Evolutionary conservation across 495 filamentous ascomycete genomes (phyloP).

Genomic region (Hypoxylon intermedium): DNA sequence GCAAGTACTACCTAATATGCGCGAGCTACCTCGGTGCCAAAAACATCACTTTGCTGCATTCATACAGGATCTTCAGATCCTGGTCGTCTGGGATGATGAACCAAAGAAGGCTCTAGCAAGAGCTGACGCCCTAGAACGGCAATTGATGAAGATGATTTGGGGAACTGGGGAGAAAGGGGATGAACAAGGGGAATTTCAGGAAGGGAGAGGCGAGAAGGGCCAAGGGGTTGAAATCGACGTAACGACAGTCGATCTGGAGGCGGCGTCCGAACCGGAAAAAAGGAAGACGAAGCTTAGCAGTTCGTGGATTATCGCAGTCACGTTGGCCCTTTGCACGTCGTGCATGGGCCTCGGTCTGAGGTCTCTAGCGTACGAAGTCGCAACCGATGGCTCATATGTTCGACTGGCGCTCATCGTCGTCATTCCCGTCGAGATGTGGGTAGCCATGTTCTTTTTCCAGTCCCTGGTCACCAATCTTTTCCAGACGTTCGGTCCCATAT

Average conservation of each 20-base stretch:
- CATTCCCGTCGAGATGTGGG: slow-evolving; percentile 61
- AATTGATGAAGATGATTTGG: slow-evolving; percentile 65
- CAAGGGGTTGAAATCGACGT: slow-evolving; percentile 44
- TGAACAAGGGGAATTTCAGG: slow-evolving; percentile 51
- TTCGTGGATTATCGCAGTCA: slow-evolving; percentile 56
- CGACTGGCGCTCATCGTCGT: slow-evolving; percentile 57
- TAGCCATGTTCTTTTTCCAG: slow-evolving; percentile 70
- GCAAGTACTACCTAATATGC: slow-evolving; percentile 65
- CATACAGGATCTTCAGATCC: slow-evolving; percentile 60
- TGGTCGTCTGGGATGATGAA: slow-evolving; percentile 74
- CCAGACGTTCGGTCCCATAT: slow-evolving; percentile 67
- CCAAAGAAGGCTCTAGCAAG: slow-evolving; percentile 61
- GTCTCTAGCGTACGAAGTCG: slow-evolving; percentile 58
- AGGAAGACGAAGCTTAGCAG: slow-evolving; percentile 59
- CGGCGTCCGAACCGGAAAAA: slow-evolving; percentile 44
- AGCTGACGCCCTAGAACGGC: slow-evolving; percentile 56
- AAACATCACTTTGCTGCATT: slow-evolving; percentile 75
- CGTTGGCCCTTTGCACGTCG: slow-evolving; percentile 57
- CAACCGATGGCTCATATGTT: slow-evolving; percentile 56
- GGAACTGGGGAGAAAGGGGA: slow-evolving; percentile 49
- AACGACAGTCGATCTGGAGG: slow-evolving; percentile 48
- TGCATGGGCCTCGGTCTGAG: slow-evolving; percentile 65
- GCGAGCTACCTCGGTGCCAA: slow-evolving; percentile 61
- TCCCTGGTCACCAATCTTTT: slow-evolving; percentile 61
- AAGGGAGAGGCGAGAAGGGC: slow-evolving; percentile 45